Percentiles rank a stretch among this genome's conserved stretches.
These are phyloP conservation scores for Puccinia polysora DNA, from an alignment of 1,284 basidiomycete genomes.

Conservation along the genomic window DNA sequence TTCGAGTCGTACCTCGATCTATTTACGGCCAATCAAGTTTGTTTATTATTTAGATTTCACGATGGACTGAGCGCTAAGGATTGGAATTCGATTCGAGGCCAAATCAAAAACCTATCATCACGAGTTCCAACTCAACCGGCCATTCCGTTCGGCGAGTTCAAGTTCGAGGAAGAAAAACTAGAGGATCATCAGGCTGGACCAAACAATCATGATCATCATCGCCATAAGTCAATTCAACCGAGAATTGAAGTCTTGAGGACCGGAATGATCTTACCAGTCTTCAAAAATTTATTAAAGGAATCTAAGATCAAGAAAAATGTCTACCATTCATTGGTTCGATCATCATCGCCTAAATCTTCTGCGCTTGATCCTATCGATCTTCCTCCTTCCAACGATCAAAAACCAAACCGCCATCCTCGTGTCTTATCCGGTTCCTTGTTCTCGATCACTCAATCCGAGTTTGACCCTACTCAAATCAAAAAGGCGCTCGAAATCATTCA, in stretches of 20 bases:
- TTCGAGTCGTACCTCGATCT: constrained; percentile 35
- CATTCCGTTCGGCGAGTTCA: constrained; percentile 10
- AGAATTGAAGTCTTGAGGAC: constrained; percentile 36
- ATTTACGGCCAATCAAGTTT: constrained; percentile 17
- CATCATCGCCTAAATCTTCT: not conserved
- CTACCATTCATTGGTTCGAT: constrained; percentile 7
- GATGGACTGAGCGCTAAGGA: constrained; percentile 10
- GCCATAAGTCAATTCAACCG: not conserved
- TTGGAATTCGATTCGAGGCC: constrained; percentile 41
- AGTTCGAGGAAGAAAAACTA: not conserved
- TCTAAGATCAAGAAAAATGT: not conserved
- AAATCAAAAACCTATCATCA: constrained; percentile 23
- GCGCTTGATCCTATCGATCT: not conserved
- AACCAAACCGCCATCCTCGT: not conserved
- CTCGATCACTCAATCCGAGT: constrained; percentile 7
- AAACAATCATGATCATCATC: no score
- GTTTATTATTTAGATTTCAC: constrained; percentile 37
- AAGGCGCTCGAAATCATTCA: constrained; percentile 12
- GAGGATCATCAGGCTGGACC: not conserved
- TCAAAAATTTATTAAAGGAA: constrained; percentile 7
- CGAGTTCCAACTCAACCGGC: not conserved
- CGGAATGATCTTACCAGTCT: constrained; percentile 27
- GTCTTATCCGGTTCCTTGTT: not conserved
- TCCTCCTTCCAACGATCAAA: not conserved
- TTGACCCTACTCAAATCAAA: constrained; percentile 10